Evolutionary conservation across 495 filamentous ascomycete species (phyloP), one percentile per base, ranked within the genome.

Genomic region (Evansstolkia leycettana): DNA sequence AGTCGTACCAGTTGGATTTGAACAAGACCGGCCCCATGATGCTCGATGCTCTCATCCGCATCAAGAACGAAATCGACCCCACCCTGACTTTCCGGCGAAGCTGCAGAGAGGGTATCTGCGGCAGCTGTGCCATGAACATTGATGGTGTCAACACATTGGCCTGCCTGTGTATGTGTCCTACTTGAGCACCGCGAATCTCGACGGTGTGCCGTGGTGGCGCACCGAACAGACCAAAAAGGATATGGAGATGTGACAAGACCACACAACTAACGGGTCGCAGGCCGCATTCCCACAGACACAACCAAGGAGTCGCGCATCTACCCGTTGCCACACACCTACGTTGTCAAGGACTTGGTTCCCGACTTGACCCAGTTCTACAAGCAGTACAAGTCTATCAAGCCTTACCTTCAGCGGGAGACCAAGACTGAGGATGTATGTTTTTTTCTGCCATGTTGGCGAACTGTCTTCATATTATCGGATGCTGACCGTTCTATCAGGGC

Each of bases 321-420:
- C 66, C 90, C 90, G 10, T 74, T 98, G 39, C 90, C 90, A 43
- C 90, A 98, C 72, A 98, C 87, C 58, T 98, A 94, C 70, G 82
- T 96, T 46, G 89, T 98, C 65, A 98, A 94, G 76, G 90, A 98
- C 56, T 73, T 98, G 42, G 89, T 98, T 9, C 89, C 90, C 32
- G 90, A 98, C 58, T 65, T 98, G 46, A 98, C 90, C 46, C 82
- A 84, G 41, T 95, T 98, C 78, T 98, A 98, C 81, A 94, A 95
- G 72, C 90, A 98, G 73, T 98, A 98, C 78, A 94, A 94, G 67
- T 94, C 89, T 15, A 94, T 98, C 68, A 93, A 98, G 75, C 90
- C 90, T 5, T 98, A 94, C 57, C 81, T 98, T 23, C 90, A 94
- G 65, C 72, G 84, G 43, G 77, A 85, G 41, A 87, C 80, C 20